Evolutionary conservation across 1,139 yeast genomes (phyloP).

Genomic region (Meyerozyma guilliermondii): DNA sequence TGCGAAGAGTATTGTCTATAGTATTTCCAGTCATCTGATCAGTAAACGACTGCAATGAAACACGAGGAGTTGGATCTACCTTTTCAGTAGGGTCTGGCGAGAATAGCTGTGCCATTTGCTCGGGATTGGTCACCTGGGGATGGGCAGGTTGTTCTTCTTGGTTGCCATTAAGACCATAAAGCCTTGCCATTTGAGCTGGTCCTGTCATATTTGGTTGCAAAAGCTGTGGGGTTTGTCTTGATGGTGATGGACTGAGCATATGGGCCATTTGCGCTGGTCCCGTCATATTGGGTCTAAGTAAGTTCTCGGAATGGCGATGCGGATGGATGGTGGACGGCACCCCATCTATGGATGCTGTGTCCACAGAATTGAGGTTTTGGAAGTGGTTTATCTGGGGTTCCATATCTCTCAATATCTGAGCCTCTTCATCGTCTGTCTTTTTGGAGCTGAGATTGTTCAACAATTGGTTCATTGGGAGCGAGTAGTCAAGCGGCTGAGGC

Average conservation of each 20-base stretch:
- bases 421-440: constrained; percentile 49
- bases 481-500: constrained; percentile 41
- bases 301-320: constrained; percentile 15
- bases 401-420: constrained; percentile 61
- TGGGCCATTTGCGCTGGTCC: constrained; percentile 48
- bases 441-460: constrained; percentile 28
- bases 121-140: constrained; percentile 19
- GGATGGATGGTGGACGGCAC: constrained; percentile 47
- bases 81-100: constrained; percentile 6
- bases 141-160: constrained; percentile 5
- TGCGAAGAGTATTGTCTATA: constrained; percentile 32
- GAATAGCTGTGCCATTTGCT: constrained; percentile 17
- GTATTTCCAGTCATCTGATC: constrained; percentile 44
- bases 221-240: constrained; percentile 11
- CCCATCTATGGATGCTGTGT: constrained; percentile 58
- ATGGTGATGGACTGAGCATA: constrained; percentile 20
- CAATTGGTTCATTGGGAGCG: constrained; percentile 72
- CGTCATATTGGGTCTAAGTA: constrained; percentile 48
- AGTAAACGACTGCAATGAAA: constrained; percentile 38
- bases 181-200: constrained; percentile 21
- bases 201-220: constrained; percentile 24
- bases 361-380: constrained; percentile 56
- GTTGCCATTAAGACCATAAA: constrained; percentile 6
- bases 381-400: constrained; percentile 63
- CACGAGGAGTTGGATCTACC: constrained; percentile 17